phyloP scores from a whole-genome alignment of 1,284 basidiomycete genomes.

The Mycena sp. region DNA sequence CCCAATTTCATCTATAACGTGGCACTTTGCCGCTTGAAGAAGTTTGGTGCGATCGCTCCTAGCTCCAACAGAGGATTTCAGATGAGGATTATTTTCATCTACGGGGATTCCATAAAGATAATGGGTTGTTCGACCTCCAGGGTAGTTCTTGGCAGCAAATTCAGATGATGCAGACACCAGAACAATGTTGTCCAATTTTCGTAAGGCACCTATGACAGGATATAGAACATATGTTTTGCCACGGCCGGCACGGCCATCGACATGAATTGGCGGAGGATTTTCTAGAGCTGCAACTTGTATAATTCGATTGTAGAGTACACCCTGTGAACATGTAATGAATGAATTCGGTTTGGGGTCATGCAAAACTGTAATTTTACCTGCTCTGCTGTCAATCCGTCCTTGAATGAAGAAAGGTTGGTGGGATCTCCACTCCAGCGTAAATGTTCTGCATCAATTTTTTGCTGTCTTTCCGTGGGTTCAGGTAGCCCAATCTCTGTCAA shows the following conservation, averaged over 20 bases:
- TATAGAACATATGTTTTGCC: too few species aligned
- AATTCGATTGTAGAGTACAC: not conserved
- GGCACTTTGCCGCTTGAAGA: not conserved
- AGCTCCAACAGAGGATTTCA: not conserved
- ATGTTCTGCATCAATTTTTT: not conserved
- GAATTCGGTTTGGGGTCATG: not conserved
- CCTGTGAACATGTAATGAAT: not conserved
- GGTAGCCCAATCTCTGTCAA: not conserved
- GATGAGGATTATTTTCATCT: not conserved
- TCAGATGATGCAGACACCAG: too few species aligned
- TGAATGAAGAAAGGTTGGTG: not conserved
- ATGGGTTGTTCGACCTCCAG: too few species aligned
- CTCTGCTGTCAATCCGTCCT: not conserved
- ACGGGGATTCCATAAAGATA: too few species aligned
- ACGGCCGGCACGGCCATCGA: too few species aligned
- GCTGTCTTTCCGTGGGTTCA: not conserved
- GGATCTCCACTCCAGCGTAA: not conserved
- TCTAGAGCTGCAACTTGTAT: not conserved
- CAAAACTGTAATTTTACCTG: not conserved
- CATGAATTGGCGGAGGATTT: not conserved
- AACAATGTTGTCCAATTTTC: too few species aligned
- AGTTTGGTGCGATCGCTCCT: not conserved
- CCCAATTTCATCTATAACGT: not conserved
- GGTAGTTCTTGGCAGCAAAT: too few species aligned
- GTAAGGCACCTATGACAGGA: too few species aligned